phyloP scores from a whole-genome alignment of 2,329 filamentous ascomycete species.

The Gnomoniopsis sp. region DNA sequence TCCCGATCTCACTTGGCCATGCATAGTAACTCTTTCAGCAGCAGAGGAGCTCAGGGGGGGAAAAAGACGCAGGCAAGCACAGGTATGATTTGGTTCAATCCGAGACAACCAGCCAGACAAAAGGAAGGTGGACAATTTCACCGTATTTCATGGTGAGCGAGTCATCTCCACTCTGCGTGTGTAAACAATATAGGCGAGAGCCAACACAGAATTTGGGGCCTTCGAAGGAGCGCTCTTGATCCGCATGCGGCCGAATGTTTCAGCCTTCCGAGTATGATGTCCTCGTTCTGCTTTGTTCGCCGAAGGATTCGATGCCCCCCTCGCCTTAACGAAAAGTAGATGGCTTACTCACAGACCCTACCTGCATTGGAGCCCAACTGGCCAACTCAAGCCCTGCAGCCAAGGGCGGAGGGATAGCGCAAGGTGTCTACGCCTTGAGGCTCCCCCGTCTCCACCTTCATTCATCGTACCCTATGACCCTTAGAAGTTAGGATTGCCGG shows the following conservation, averaged over 20 bases:
- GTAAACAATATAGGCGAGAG: background rate
- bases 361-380: background rate
- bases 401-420: background rate
- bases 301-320: background rate
- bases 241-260: slow-evolving; percentile 7
- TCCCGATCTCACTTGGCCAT: background rate
- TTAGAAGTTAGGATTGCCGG: background rate
- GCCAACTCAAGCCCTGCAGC: background rate
- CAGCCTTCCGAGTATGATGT: background rate
- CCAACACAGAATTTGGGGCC: background rate
- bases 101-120: background rate
- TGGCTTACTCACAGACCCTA: background rate
- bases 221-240: background rate
- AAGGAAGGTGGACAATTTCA: background rate
- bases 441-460: background rate
- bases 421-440: background rate
- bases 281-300: slow-evolving; percentile 1
- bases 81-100: background rate
- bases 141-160: too few species aligned
- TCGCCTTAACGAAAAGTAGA: background rate
- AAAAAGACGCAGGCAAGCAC: background rate
- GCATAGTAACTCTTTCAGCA: background rate
- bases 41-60: background rate
- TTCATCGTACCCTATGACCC: background rate
- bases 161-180: background rate